Conservation (phyloP, 2,329 filamentous ascomycete species). For the Colletotrichum agaves region DNA sequence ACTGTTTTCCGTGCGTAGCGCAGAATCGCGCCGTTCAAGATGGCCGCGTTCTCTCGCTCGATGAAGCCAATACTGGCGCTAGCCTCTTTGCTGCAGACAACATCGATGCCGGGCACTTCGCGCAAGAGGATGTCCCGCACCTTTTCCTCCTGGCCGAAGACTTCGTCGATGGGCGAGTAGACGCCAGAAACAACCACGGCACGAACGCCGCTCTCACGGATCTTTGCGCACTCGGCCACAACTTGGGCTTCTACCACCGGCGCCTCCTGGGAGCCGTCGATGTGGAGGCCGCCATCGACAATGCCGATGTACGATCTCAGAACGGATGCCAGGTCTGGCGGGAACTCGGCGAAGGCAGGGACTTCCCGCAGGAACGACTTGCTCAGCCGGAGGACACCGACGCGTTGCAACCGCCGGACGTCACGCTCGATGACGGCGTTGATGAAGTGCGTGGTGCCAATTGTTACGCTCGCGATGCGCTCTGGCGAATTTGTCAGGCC, state of each 20-base stretch:
- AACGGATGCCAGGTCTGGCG: conserved; percentile 57
- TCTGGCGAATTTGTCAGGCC: conserved; percentile 43
- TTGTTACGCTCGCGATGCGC: conserved; percentile 59
- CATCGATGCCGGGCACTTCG: conserved; percentile 53
- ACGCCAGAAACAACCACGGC: conserved; percentile 61
- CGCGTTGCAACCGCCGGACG: conserved; percentile 55
- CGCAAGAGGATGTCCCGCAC: conserved; percentile 54
- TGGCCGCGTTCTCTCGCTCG: conserved; percentile 72
- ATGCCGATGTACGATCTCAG: conserved; percentile 58
- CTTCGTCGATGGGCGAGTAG: conserved; percentile 63
- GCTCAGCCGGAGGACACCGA: conserved; percentile 65
- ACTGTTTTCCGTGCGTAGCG: conserved; percentile 56
- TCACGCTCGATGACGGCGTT: conserved; percentile 68
- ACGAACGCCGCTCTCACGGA: conserved; percentile 55
- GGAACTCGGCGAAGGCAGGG: conserved; percentile 65
- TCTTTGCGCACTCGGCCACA: conserved; percentile 49
- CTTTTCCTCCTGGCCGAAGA: conserved; percentile 57
- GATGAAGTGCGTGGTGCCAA: conserved; percentile 68
- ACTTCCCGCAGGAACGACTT: conserved; percentile 63
- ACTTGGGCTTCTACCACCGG: conserved; percentile 46
- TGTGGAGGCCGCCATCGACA: conserved; percentile 62
- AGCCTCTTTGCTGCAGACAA: conserved; percentile 63
- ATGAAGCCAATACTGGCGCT: conserved; percentile 63
- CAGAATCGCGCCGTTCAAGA: conserved; percentile 72
- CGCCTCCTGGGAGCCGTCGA: conserved; percentile 60